Base-by-base conservation (phyloP, 495 filamentous ascomycete genomes). In the Penicillium cataractarum region DNA sequence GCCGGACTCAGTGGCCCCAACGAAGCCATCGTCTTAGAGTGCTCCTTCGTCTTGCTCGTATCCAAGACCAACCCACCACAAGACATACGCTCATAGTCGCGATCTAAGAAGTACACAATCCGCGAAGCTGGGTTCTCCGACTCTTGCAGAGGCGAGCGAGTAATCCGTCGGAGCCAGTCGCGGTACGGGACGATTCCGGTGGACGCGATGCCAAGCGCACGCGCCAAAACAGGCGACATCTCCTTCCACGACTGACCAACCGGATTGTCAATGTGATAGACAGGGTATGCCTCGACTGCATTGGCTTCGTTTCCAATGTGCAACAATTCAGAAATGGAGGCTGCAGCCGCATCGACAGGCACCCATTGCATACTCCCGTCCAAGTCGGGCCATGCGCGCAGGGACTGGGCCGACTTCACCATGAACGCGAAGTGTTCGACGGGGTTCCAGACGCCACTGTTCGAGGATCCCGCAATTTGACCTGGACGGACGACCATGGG, bases 201-300 rank as follows among this genome's bases (percentile, higher is more conserved):
- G 2, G 24, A 17, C 0, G 71, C 66, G 29, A 82, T 74, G 12
- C 60, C 67, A 1, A 82, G 68, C 0, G 65, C 74, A 2, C 71
- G 66, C 0, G 77, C 73, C 26, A 84, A 53, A 7, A 79, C 37
- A 0, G 53, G 49, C 8, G 58, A 69, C 67, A 80, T 74, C 6
- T 81, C 71, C 4, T 57, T 39, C 81, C 81, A 83, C 0, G 73
- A 69, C 69, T 82, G 75, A 13, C 72, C 49, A 7, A 75, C 61
- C 0, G 81, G 82, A 58, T 83, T 83, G 8, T 84, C 82, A 57
- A 84, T 77, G 66, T 84, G 81, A 53, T 83, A 84, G 62, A 82
- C 59, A 6, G 78, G 71, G 33, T 78, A 68, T 5, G 54, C 48
- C 2, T 57, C n/a, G 5, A 35, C 12, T 10, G 15, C 19, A 27